These are phyloP conservation scores for Penicillium sp. DNA, from an alignment of 2,329 filamentous ascomycete species.

Conservation along the genomic window DNA sequence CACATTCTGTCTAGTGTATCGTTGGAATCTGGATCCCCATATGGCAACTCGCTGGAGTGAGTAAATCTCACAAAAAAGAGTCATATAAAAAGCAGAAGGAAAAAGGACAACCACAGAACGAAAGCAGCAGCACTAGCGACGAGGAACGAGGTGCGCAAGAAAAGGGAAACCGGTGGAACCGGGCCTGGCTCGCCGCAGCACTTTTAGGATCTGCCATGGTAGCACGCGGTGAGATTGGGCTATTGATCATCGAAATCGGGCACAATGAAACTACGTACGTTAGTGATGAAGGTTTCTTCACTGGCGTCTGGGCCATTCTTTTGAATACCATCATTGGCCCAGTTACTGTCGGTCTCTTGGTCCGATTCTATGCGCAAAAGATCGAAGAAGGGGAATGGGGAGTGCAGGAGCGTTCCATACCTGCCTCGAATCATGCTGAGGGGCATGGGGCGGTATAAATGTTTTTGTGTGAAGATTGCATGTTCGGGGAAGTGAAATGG, in stretches of 20 bases:
- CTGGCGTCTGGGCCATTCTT: slow-evolving; percentile 34
- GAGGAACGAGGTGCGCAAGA: neutral
- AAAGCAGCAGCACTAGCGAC: neutral
- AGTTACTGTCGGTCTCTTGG: slow-evolving; percentile 27
- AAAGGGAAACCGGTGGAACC: slow-evolving; percentile 1
- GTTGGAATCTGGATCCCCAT: slow-evolving; percentile 30
- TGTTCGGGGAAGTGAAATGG: neutral
- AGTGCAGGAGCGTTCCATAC: slow-evolving; percentile 10
- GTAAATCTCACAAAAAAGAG: neutral
- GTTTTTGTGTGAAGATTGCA: neutral
- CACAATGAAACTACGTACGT: slow-evolving; percentile 41
- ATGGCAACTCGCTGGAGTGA: slow-evolving; percentile 14
- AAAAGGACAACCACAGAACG: neutral
- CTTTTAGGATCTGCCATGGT: slow-evolving; percentile 36
- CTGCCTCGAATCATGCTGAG: neutral
- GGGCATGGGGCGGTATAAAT: neutral
- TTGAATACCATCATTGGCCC: slow-evolving; percentile 35
- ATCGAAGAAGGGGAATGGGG: slow-evolving; percentile 30
- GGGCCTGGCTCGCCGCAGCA: slow-evolving; percentile 22
- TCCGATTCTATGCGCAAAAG: slow-evolving; percentile 21
- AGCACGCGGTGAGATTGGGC: slow-evolving; percentile 34
- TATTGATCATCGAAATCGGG: slow-evolving; percentile 34
- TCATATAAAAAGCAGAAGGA: neutral
- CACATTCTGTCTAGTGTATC: slow-evolving; percentile 18
- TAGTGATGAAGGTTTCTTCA: slow-evolving; percentile 33